Conservation (phyloP, 805 yeast species). For the Candida awuae region DNA sequence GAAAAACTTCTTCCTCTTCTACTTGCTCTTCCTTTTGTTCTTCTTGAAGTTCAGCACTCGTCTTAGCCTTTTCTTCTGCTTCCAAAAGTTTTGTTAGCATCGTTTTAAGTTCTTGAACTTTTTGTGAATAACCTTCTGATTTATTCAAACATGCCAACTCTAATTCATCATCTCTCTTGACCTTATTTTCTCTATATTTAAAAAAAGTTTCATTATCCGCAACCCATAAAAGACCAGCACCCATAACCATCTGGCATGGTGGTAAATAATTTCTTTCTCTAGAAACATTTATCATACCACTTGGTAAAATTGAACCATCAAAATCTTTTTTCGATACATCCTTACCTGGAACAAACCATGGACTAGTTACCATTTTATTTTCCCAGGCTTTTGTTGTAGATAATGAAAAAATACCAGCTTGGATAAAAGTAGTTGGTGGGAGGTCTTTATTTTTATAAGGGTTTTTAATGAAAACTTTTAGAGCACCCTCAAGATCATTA, state of each 20-base stretch:
- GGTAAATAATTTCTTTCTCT: constrained; percentile 55
- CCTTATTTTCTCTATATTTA: constrained; percentile 25
- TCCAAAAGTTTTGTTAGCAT: constrained; percentile 26
- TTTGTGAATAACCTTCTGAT: constrained; percentile 19
- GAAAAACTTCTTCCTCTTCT: neutral
- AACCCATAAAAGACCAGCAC: constrained; percentile 74
- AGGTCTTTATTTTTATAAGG: constrained; percentile 62
- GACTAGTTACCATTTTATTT: constrained; percentile 67
- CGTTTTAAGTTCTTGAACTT: constrained; percentile 24
- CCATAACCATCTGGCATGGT: constrained; percentile 82
- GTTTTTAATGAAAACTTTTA: constrained; percentile 74
- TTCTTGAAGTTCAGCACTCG: constrained; percentile 1
- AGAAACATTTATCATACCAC: constrained; percentile 53
- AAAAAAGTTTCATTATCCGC: constrained; percentile 46
- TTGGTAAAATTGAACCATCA: constrained; percentile 45
- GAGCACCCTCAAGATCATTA: constrained; percentile 65
- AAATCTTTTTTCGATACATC: constrained; percentile 65
- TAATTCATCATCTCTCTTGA: constrained; percentile 23
- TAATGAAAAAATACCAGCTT: constrained; percentile 82
- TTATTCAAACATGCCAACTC: constrained; percentile 25
- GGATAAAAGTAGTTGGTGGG: constrained; percentile 81
- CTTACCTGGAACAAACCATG: constrained; percentile 74
- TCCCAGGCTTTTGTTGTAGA: constrained; percentile 88
- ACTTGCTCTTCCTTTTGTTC: constrained; percentile 15
- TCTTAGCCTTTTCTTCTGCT: constrained; percentile 9